phyloP scores from a whole-genome alignment of 768 basidiomycete species.

The Pisolithus albus region DNA sequence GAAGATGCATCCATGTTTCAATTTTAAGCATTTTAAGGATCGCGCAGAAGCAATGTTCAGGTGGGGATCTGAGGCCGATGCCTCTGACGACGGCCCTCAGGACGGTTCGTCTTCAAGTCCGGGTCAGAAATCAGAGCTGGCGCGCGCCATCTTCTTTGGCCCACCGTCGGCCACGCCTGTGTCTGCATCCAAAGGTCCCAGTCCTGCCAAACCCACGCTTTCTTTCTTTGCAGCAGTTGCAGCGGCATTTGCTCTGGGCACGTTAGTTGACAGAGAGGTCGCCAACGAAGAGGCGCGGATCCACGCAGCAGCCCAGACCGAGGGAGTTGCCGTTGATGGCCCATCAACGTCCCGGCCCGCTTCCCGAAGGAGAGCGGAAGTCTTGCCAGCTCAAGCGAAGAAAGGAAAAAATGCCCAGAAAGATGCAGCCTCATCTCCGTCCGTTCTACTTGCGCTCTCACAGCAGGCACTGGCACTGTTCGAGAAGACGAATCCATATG shows the following conservation, averaged over 20 bases:
- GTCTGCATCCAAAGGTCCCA: conserved; percentile 5
- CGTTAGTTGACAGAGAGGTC: conserved; percentile 30
- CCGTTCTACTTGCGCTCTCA: conserved; percentile 42
- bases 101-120: conserved; percentile 14
- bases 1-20: conserved; percentile 45
- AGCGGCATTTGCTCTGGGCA: conserved; percentile 55
- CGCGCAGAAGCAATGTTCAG: conserved; percentile 40
- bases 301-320: conserved; percentile 13
- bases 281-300: conserved; percentile 22
- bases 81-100: conserved; percentile 4
- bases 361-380: conserved; percentile 18
- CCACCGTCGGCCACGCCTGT: conserved; percentile 5
- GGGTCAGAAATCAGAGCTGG: conserved; percentile 19
- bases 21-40: conserved; percentile 39
- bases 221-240: conserved; percentile 55
- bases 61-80: conserved; percentile 31
- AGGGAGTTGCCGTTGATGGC: conserved; percentile 15
- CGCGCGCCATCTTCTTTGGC: conserved; percentile 28
- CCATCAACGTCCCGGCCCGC: conserved; percentile 16
- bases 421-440: conserved; percentile 26
- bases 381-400: conserved; percentile 10
- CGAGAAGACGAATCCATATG: conserved; percentile 39
- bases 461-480: conserved; percentile 39
- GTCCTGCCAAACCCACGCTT: conserved; percentile 16
- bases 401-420: conserved; percentile 24